A percentile compares a stretch with the other conserved stretches of the same genome.
phyloP scores from a whole-genome alignment of 305 asterid genomes.

The Plantago coronopus region DNA sequence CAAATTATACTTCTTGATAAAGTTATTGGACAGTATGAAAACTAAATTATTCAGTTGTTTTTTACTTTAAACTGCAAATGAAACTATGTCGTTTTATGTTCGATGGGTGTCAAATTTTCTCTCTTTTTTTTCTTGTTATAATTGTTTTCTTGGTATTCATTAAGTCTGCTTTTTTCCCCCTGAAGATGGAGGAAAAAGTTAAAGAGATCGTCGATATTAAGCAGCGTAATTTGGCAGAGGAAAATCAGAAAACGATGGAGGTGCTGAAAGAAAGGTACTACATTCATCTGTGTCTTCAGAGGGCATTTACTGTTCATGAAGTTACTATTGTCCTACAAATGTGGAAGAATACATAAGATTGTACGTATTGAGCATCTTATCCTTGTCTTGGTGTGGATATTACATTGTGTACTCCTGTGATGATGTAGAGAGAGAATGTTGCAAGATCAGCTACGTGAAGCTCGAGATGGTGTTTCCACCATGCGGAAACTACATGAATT shows the following conservation, averaged over 20 bases:
- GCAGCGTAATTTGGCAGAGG: conserved; percentile 98
- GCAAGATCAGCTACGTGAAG: conserved; percentile 96
- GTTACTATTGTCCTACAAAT: background rate
- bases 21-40: too few species aligned
- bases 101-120: conserved; percentile 3
- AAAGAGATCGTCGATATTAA: conserved; percentile 96
- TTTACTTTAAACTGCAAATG: too few species aligned
- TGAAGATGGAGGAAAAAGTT: conserved; percentile 96
- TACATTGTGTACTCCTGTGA: conserved; percentile 21
- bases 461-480: conserved; percentile 94
- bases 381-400: conserved; percentile 23
- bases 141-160: conserved; percentile 17
- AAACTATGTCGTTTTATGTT: too few species aligned
- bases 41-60: too few species aligned
- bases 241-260: conserved; percentile 95
- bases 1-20: too few species aligned
- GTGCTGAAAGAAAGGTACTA: conserved; percentile 85
- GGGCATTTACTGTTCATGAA: conserved; percentile 19
- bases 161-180: conserved; percentile 15
- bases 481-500: conserved; percentile 96
- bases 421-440: conserved; percentile 73
- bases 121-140: conserved; percentile 9
- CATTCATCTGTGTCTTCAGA: conserved; percentile 20
- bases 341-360: conserved; percentile 1
- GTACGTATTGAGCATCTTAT: conserved; percentile 13